These are phyloP conservation scores for Baudoinia panamericana DNA, from an alignment of 495 filamentous ascomycete genomes.

Conservation along the genomic window DNA sequence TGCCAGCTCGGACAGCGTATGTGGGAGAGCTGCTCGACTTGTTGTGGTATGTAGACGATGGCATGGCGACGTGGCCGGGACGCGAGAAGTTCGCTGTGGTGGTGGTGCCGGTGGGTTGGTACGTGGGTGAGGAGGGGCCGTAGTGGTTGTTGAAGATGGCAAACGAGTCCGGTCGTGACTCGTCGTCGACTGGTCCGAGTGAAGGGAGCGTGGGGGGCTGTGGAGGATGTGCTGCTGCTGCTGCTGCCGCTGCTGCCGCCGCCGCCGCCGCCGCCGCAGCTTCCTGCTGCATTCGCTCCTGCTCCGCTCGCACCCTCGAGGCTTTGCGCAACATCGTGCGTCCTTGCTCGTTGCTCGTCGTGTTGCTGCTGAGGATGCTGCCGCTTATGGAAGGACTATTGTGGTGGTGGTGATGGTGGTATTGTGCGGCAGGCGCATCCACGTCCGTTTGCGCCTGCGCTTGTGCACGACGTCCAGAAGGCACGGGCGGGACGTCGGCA, in stretches of 20 bases:
- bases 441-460: background rate
- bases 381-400: background rate
- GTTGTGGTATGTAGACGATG: conserved; percentile 10
- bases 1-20: conserved; percentile 24
- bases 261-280: background rate
- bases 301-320: conserved; percentile 7
- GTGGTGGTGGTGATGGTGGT: background rate
- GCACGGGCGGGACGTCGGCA: conserved; percentile 1
- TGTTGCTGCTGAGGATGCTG: background rate
- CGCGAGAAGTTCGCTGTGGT: conserved; percentile 18
- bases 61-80: conserved; percentile 11
- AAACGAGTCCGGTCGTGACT: conserved; percentile 51
- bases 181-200: conserved; percentile 52
- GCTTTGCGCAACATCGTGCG: conserved; percentile 15
- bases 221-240: conserved; percentile 37
- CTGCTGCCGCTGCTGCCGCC: background rate
- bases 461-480: background rate
- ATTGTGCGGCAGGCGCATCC: no score
- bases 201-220: conserved; percentile 70
- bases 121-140: conserved; percentile 26
- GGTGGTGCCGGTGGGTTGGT: conserved; percentile 19
- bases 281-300: conserved; percentile 9
- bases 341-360: background rate
- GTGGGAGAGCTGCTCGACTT: conserved; percentile 12
- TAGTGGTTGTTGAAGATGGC: conserved; percentile 46